phyloP scores from a whole-genome alignment of 176 grass and related monocot species.

The Bonia amplexicaulis region DNA sequence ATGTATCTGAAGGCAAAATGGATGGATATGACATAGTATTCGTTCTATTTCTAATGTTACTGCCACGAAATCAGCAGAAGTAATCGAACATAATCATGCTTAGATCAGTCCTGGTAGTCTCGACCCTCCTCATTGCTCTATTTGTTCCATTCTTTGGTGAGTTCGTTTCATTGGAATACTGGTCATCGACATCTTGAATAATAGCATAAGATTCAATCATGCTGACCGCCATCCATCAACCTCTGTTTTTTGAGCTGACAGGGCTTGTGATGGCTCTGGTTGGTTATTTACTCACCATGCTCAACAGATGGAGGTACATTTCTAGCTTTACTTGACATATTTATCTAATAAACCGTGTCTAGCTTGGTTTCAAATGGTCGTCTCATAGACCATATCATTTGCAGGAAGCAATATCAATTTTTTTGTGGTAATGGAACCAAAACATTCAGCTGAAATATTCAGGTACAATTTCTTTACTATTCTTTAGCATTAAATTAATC shows the following conservation, averaged over 20 bases:
- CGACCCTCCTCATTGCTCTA: constrained; percentile 71
- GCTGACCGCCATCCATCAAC: background rate
- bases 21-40: too few species aligned
- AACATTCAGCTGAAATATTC: too few species aligned
- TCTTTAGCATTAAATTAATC: too few species aligned
- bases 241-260: constrained; percentile 12
- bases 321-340: too few species aligned
- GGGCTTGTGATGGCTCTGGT: constrained; percentile 91
- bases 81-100: constrained; percentile 70
- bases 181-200: constrained; percentile 13
- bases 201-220: background rate
- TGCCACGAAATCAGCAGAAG: constrained; percentile 58
- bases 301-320: background rate
- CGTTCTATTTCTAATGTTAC: background rate
- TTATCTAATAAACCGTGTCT: too few species aligned
- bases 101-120: constrained; percentile 64
- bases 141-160: constrained; percentile 88
- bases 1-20: too few species aligned
- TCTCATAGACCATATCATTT: too few species aligned
- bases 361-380: too few species aligned
- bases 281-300: constrained; percentile 89
- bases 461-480: too few species aligned
- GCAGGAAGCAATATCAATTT: too few species aligned
- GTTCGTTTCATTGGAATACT: background rate
- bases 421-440: too few species aligned